Conservation (phyloP, 2,329 filamentous ascomycete genomes). For the Elsinoe arachidis region DNA sequence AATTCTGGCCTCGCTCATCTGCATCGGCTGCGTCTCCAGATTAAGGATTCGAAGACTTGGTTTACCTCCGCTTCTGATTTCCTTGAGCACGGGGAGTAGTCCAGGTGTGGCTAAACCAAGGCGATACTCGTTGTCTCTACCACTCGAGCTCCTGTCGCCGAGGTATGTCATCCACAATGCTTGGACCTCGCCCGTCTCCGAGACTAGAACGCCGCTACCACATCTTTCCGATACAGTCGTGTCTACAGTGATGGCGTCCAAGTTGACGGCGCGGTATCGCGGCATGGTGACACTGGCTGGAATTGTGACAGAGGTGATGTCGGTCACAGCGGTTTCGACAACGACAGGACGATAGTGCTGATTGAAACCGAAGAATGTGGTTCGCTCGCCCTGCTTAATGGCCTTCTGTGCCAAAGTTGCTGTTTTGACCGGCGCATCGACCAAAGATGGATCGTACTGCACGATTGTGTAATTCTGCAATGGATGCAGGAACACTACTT, state of each 20-base stretch:
- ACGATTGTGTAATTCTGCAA: conserved; percentile 95
- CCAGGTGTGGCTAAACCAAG: conserved; percentile 84
- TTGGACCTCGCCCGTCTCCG: conserved; percentile 84
- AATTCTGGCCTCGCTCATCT: conserved; percentile 92
- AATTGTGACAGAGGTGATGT: conserved; percentile 94
- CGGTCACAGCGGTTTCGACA: conserved; percentile 87
- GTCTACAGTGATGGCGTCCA: conserved; percentile 95
- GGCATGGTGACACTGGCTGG: conserved; percentile 88
- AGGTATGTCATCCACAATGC: conserved; percentile 96
- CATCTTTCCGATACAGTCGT: conserved; percentile 86
- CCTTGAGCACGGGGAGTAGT: conserved; percentile 75
- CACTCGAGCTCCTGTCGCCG: conserved; percentile 71
- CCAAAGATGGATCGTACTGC: conserved; percentile 85
- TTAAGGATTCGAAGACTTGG: conserved; percentile 85
- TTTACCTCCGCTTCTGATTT: conserved; percentile 70
- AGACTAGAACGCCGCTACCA: conserved; percentile 84
- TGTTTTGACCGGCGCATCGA: conserved; percentile 87
- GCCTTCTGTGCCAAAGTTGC: conserved; percentile 72
- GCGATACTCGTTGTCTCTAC: conserved; percentile 93
- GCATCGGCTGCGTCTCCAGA: conserved; percentile 87
- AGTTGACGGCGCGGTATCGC: conserved; percentile 86
- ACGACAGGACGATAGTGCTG: conserved; percentile 89
- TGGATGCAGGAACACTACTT: conserved; percentile 91
- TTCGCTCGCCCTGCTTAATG: conserved; percentile 87
- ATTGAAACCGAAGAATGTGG: conserved; percentile 97